Percentiles rank a stretch among this genome's conserved stretches.
Evolutionary conservation across 805 yeast species (phyloP).

Genomic region (Metschnikowia lochheadii): DNA sequence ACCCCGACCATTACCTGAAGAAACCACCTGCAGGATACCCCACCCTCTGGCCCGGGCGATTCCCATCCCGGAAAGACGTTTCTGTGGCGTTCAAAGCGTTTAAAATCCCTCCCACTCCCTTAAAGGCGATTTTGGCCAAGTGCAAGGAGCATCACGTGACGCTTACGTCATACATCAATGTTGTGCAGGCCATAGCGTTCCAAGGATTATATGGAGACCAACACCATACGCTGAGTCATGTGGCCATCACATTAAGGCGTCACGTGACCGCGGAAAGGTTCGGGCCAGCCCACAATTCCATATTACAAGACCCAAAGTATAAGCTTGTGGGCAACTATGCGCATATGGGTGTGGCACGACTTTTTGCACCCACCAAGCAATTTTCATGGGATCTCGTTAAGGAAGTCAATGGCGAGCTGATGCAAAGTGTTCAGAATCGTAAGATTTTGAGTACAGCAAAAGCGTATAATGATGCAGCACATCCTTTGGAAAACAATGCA

Average conservation of each 20-base stretch:
- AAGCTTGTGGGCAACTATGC: slow-evolving; percentile 33
- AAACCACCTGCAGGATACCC: slow-evolving; percentile 19
- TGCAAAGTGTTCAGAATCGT: slow-evolving; percentile 18
- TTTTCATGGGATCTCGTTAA: slow-evolving; percentile 34
- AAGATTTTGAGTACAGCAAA: slow-evolving; percentile 22
- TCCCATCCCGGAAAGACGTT: slow-evolving; percentile 14
- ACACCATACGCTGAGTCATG: slow-evolving; percentile 22
- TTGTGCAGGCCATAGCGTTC: slow-evolving; percentile 24
- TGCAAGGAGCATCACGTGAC: slow-evolving; percentile 31
- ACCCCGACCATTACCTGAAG: slow-evolving; percentile 23
- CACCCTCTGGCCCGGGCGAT: slow-evolving; percentile 33
- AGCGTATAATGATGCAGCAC: slow-evolving; percentile 17
- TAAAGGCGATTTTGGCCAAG: slow-evolving; percentile 20
- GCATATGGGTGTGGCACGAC: slow-evolving; percentile 29
- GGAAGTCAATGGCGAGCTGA: slow-evolving; percentile 19
- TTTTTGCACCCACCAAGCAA: slow-evolving; percentile 26
- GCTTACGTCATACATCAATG: slow-evolving; percentile 30
- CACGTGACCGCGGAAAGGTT: slow-evolving; percentile 12
- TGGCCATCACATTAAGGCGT: slow-evolving; percentile 35
- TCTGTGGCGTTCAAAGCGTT: slow-evolving; percentile 25
- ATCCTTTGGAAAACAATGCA: slow-evolving; percentile 15
- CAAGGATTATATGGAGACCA: slow-evolving; percentile 26
- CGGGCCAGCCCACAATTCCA: slow-evolving; percentile 16
- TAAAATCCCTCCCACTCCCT: slow-evolving; percentile 23
- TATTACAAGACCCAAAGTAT: slow-evolving; percentile 18